Evolutionary conservation across 768 basidiomycete genomes (phyloP), one percentile per base, ranked within the genome.

Genomic region (Lactarius sanguifluus): DNA sequence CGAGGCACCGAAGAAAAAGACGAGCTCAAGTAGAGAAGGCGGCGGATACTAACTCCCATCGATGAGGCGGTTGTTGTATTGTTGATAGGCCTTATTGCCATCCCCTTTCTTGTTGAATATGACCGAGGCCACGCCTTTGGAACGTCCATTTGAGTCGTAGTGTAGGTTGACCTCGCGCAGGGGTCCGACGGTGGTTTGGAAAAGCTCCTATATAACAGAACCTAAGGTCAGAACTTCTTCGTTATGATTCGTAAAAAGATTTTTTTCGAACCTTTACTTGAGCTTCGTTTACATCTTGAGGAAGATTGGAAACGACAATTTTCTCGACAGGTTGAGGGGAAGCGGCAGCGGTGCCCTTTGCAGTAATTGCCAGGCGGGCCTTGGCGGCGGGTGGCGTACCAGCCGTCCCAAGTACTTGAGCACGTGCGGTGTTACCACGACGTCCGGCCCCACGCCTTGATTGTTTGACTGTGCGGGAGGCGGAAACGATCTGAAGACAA

Each of bases 21-120:
- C 73, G 76, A 72, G 76, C 71, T 70, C 72, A 74, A 73, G 70
- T 68, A 67, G 67, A 64, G 69, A 70, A 79, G 77, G 72, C 75
- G 75, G 83, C 80, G 81, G 86, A 84, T 91, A 98, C 97, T 94
- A 91, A 99, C 97, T 97, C 83, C 95, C 94, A 90, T 99, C 97
- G 87, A 99, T 96, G 81, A 98, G 91, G 77, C 97, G 90, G 81
- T 92, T 93, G 85, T 99, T 94, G 83, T 98, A 99, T 71, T 92
- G 86, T 72, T 90, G 84, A 78, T 88, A 95, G 3, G 97, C 97
- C 83, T 90, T 93, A 76, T 87, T 87, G 65, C 90, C 97, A 74
- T 96, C 94, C 65, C 94, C 96, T 74, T 88, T 90, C 73, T 84
- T 86, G 72, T 82, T 81, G 83, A 98, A 98, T 72, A 86, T 81